These are phyloP conservation scores for Periconia macrospinosa DNA, from an alignment of 2,329 filamentous ascomycete species.

Conservation along the genomic window DNA sequence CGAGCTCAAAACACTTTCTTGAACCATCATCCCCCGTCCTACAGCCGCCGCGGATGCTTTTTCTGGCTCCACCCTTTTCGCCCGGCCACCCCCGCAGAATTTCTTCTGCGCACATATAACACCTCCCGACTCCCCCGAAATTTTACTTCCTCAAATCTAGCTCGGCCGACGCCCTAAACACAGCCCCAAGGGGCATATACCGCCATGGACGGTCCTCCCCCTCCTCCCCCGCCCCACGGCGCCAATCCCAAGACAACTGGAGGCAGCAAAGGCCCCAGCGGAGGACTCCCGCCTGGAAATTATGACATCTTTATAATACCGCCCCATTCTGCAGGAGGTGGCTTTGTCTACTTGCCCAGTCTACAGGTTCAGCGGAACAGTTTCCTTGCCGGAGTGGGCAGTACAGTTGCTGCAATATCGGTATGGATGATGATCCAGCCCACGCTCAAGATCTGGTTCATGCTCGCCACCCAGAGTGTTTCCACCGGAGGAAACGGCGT, in stretches of 20 bases:
- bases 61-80: constrained; percentile 24
- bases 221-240: constrained; percentile 85
- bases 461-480: constrained; percentile 62
- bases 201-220: constrained; percentile 60
- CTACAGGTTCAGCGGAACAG: constrained; percentile 84
- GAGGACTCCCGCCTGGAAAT: constrained; percentile 79
- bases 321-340: constrained; percentile 82
- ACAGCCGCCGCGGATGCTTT: constrained; percentile 30
- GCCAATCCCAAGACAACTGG: constrained; percentile 66
- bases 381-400: constrained; percentile 84
- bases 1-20: background rate
- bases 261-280: constrained; percentile 34
- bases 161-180: constrained; percentile 15
- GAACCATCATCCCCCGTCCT: constrained; percentile 13
- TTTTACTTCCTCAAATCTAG: background rate
- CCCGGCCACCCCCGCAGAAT: constrained; percentile 5
- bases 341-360: constrained; percentile 93
- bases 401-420: constrained; percentile 71
- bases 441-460: constrained; percentile 72
- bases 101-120: constrained; percentile 7
- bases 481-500: constrained; percentile 68
- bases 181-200: constrained; percentile 27
- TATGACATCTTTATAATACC: constrained; percentile 98
- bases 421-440: constrained; percentile 76
- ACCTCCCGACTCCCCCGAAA: constrained; percentile 8